These are phyloP conservation scores for Saccharomyces hybrid DNA, from an alignment of 1,139 yeast genomes.

Conservation along the genomic window DNA sequence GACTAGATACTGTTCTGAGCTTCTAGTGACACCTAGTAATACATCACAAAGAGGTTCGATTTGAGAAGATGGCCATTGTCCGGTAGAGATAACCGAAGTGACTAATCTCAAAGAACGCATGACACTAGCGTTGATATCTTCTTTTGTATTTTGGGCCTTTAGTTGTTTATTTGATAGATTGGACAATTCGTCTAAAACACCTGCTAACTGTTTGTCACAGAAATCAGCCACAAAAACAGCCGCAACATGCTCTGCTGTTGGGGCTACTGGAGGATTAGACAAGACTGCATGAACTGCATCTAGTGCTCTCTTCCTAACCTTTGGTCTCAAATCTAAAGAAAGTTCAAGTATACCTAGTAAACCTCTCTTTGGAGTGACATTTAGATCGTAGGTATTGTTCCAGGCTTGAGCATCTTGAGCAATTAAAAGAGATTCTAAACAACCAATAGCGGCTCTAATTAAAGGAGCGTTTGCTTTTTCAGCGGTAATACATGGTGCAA, in stretches of 20 bases:
- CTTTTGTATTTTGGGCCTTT: conserved; percentile 36
- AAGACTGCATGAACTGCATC: conserved; percentile 68
- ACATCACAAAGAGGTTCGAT: conserved; percentile 71
- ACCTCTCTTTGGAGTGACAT: conserved; percentile 75
- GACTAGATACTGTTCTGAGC: conserved; percentile 77
- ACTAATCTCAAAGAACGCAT: conserved; percentile 76
- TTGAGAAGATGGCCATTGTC: conserved; percentile 71
- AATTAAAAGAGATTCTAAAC: conserved; percentile 66
- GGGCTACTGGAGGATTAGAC: conserved; percentile 68
- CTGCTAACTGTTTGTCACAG: conserved; percentile 40
- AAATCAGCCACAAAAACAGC: conserved; percentile 61
- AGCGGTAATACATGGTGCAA: conserved; percentile 73
- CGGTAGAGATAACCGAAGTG: conserved; percentile 58
- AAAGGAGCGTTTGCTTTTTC: conserved; percentile 73
- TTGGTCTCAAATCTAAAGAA: conserved; percentile 84
- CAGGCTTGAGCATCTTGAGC: conserved; percentile 81
- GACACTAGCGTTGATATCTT: conserved; percentile 47
- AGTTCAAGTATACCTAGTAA: conserved; percentile 72
- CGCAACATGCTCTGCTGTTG: conserved; percentile 74
- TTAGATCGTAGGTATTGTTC: conserved; percentile 43
- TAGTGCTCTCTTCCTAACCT: conserved; percentile 90
- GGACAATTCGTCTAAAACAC: conserved; percentile 41
- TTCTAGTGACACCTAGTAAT: conserved; percentile 65
- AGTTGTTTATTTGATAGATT: conserved; percentile 32
- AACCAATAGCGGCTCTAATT: conserved; percentile 76